These are phyloP conservation scores for Saccharomyces pastorianus DNA, from an alignment of 1,139 yeast genomes.

Conservation along the genomic window DNA sequence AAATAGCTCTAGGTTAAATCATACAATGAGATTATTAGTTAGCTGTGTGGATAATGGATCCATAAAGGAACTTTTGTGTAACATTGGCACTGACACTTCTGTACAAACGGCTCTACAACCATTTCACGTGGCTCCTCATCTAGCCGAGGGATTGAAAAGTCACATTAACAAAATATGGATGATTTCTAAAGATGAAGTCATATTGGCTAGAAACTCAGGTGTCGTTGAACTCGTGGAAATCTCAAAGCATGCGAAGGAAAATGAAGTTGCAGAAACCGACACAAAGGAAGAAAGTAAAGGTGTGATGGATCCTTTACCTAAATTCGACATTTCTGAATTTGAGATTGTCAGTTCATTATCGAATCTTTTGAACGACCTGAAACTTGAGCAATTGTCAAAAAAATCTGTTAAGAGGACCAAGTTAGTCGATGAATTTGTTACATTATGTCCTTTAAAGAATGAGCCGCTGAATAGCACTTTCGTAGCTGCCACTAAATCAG, in stretches of 20 bases:
- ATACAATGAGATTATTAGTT: conserved; percentile 24
- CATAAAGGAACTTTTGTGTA: conserved; percentile 43
- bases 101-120: conserved; percentile 50
- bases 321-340: conserved; percentile 13
- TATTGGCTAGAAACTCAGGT: conserved; percentile 28
- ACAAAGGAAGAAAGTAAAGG: conserved; percentile 1
- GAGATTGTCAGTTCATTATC: conserved; percentile 11
- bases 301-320: conserved; percentile 8
- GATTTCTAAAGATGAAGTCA: neutral
- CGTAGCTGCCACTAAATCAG: conserved; percentile 39
- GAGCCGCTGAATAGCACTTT: conserved; percentile 18
- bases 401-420: conserved; percentile 25
- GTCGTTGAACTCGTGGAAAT: conserved; percentile 20
- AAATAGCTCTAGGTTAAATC: neutral
- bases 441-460: conserved; percentile 16
- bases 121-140: conserved; percentile 37
- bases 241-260: conserved; percentile 3
- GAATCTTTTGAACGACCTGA: conserved; percentile 19
- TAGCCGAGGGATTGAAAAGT: conserved; percentile 32
- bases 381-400: conserved; percentile 17
- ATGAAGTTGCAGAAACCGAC: neutral
- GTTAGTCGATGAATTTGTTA: conserved; percentile 25
- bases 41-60: conserved; percentile 30
- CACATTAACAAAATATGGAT: conserved; percentile 11
- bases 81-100: conserved; percentile 63